Evolutionary conservation across 805 yeast genomes (phyloP).

Genomic region (Saccharomycopsis lassenensis): DNA sequence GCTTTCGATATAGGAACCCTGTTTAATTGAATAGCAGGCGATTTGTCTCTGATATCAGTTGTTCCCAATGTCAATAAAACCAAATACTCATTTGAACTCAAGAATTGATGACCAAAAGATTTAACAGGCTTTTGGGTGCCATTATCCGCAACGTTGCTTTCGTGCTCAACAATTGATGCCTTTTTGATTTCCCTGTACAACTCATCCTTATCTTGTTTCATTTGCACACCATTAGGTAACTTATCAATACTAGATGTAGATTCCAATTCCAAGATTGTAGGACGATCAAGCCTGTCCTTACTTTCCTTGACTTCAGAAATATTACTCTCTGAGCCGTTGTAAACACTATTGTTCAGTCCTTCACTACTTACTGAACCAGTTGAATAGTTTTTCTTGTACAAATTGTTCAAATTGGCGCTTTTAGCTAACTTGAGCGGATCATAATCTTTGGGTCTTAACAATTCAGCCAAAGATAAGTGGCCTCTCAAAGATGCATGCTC

Average conservation of each 20-base stretch:
- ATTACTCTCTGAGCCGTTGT: no score
- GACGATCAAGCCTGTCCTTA: no score
- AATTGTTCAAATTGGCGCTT: constrained; percentile 14
- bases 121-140: constrained; percentile 43
- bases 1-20: constrained; percentile 67
- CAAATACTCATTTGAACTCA: constrained; percentile 52
- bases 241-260: constrained; percentile 20
- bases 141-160: background rate
- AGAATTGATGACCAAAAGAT: constrained; percentile 75
- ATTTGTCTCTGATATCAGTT: constrained; percentile 55
- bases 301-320: no score
- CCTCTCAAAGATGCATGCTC: constrained; percentile 93
- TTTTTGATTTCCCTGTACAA: constrained; percentile 19
- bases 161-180: background rate
- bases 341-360: no score
- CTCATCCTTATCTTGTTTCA: constrained; percentile 8
- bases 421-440: constrained; percentile 22
- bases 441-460: constrained; percentile 41
- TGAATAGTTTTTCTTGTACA: constrained; percentile 2
- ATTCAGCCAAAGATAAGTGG: constrained; percentile 57
- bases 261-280: background rate
- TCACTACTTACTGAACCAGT: no score
- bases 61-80: constrained; percentile 81
- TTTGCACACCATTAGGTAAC: constrained; percentile 13
- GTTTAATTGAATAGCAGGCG: constrained; percentile 55